phyloP scores from a whole-genome alignment of 2,329 filamentous ascomycete species.

The Pyrenochaeta sp. region DNA sequence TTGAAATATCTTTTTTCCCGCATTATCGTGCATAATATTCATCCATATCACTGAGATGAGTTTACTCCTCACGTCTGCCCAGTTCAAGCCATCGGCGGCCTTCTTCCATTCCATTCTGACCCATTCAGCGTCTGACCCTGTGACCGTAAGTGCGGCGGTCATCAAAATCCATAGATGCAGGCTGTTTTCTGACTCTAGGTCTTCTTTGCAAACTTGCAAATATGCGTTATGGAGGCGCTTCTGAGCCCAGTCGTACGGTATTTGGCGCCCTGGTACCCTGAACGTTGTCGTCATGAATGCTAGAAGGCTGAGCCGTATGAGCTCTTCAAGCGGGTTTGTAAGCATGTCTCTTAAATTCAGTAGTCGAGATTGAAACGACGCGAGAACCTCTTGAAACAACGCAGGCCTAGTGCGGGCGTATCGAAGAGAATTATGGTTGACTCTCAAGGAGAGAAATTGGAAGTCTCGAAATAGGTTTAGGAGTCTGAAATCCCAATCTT shows the following conservation, averaged over 20 bases:
- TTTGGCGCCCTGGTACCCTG: conserved; percentile 14
- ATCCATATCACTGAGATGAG: too few species aligned
- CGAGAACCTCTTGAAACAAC: conserved; percentile 16
- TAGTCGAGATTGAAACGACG: conserved; percentile 19
- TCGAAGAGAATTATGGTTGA: conserved; percentile 11
- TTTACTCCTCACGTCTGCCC: conserved; percentile 6
- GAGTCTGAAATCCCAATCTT: conserved; percentile 12
- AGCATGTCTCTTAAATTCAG: conserved; percentile 5
- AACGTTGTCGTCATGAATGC: conserved; percentile 19
- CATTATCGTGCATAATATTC: too few species aligned
- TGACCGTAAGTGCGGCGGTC: conserved; percentile 2
- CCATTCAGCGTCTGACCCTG: neutral
- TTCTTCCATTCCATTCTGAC: neutral
- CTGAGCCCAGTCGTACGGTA: conserved; percentile 12
- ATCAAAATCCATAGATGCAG: conserved; percentile 14
- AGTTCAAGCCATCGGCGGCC: neutral
- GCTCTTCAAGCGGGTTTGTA: neutral
- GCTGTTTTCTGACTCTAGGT: neutral
- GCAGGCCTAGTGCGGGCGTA: conserved; percentile 4
- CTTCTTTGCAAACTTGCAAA: neutral
- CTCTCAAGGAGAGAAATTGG: conserved; percentile 7
- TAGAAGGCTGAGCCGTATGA: conserved; percentile 11
- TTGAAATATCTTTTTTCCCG: too few species aligned
- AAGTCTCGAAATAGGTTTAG: conserved; percentile 16
- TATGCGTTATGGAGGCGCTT: neutral